phyloP scores from a whole-genome alignment of 2,329 filamentous ascomycete genomes.

The Blastomyces parvus region DNA sequence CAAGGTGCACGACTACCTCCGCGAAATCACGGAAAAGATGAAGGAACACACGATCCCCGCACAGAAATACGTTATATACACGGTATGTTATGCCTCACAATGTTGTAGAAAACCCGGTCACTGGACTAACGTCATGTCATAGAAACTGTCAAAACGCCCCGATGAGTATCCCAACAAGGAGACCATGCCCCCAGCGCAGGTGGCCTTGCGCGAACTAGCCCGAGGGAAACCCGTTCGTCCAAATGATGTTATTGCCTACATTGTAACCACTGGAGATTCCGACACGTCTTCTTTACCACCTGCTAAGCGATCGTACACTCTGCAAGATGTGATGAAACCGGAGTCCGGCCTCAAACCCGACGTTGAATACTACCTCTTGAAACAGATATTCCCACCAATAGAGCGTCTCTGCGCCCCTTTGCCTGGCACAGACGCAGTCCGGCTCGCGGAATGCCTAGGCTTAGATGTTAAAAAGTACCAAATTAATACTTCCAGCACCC shows the following conservation, averaged over 20 bases:
- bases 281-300: conserved; percentile 53
- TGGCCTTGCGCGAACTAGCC: conserved; percentile 77
- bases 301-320: conserved; percentile 80
- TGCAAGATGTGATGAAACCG: conserved; percentile 71
- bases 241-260: conserved; percentile 92
- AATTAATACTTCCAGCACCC: conserved; percentile 50
- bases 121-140: conserved; percentile 16
- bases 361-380: conserved; percentile 95
- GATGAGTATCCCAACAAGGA: conserved; percentile 90
- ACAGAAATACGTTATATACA: conserved; percentile 94
- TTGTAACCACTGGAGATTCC: conserved; percentile 63
- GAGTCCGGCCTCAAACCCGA: conserved; percentile 72
- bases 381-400: conserved; percentile 96
- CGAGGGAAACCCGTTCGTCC: conserved; percentile 81
- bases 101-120: not conserved
- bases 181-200: conserved; percentile 94
- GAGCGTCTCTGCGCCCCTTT: conserved; percentile 97
- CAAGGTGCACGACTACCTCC: conserved; percentile 86
- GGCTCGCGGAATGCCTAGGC: conserved; percentile 85
- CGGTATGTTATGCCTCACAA: conserved; percentile 36
- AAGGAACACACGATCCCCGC: conserved; percentile 63
- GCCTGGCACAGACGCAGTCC: conserved; percentile 77
- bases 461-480: conserved; percentile 84
- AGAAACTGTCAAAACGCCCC: conserved; percentile 86
- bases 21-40: conserved; percentile 78